Percentiles rank a stretch among this genome's conserved stretches.
These are phyloP conservation scores for Pyrenochaeta sp. DNA, from an alignment of 2,329 filamentous ascomycete species.

Conservation along the genomic window DNA sequence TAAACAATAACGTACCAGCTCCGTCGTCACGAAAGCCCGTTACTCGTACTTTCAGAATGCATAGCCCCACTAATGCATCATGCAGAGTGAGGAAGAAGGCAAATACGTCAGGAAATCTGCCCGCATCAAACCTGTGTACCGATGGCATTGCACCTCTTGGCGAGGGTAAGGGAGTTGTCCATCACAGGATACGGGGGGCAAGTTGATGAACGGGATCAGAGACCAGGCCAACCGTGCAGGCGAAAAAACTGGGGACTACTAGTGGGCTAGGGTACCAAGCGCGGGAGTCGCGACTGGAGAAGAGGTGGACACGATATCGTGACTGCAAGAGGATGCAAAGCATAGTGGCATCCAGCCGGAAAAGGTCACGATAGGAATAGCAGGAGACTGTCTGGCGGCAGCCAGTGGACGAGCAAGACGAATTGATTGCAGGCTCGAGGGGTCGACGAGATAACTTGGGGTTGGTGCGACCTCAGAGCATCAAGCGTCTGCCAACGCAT, in stretches of 20 bases:
- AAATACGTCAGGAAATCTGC: conserved; percentile 44
- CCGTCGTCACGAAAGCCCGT: conserved; percentile 20
- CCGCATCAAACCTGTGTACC: conserved; percentile 37
- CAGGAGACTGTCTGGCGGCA: conserved; percentile 39
- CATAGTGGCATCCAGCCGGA: conserved; percentile 43
- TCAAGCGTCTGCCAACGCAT: conserved; percentile 29
- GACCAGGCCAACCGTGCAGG: conserved; percentile 30
- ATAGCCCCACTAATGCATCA: conserved; percentile 44
- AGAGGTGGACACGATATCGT: conserved; percentile 45
- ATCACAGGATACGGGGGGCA: conserved; percentile 27
- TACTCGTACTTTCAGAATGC: conserved; percentile 35
- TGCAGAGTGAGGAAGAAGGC: conserved; percentile 36
- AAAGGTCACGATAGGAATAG: conserved; percentile 43
- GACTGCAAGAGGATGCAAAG: conserved; percentile 40
- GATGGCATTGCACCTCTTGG: conserved; percentile 37
- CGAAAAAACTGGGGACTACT: conserved; percentile 36
- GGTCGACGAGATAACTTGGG: conserved; percentile 41
- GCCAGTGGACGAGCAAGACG: conserved; percentile 25
- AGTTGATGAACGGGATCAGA: conserved; percentile 38
- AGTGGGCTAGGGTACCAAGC: conserved; percentile 34
- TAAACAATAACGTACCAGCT: conserved; percentile 43
- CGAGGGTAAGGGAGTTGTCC: conserved; percentile 31
- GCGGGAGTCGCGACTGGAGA: conserved; percentile 49
- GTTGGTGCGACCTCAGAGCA: conserved; percentile 45
- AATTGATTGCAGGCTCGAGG: conserved; percentile 48